Evolutionary conservation across 2,329 filamentous ascomycete genomes (phyloP).

Genomic region (Pestalotiopsis sp.): DNA sequence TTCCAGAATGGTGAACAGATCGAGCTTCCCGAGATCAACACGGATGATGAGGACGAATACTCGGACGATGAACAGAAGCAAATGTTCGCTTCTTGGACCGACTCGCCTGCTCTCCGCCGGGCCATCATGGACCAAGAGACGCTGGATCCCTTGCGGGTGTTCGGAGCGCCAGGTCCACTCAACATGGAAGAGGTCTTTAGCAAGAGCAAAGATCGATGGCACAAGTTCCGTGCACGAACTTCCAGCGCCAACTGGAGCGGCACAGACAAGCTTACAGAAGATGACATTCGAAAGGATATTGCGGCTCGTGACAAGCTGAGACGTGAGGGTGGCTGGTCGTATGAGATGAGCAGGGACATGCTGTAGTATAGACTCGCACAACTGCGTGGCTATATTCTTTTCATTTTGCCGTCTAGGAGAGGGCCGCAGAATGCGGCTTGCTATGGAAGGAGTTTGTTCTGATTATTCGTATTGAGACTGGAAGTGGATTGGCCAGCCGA

Average conservation of each 20-base stretch:
- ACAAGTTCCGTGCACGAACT: constrained; percentile 87
- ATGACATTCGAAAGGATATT: constrained; percentile 72
- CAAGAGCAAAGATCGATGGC: constrained; percentile 81
- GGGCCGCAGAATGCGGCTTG: not conserved
- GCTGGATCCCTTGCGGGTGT: constrained; percentile 82
- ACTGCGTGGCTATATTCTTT: not conserved
- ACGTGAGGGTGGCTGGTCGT: constrained; percentile 73
- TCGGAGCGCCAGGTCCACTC: constrained; percentile 84
- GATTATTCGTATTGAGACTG: not conserved
- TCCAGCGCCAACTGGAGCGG: constrained; percentile 94
- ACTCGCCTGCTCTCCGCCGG: constrained; percentile 78
- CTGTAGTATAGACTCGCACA: constrained; percentile 16
- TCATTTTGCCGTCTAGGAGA: not conserved
- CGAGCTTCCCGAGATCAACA: constrained; percentile 91
- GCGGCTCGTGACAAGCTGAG: constrained; percentile 70
- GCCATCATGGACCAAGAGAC: constrained; percentile 81
- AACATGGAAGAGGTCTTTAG: constrained; percentile 97
- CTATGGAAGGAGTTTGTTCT: not conserved
- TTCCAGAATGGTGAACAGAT: constrained; percentile 91
- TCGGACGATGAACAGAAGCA: constrained; percentile 58
- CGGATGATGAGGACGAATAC: constrained; percentile 89
- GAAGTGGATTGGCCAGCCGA: not conserved
- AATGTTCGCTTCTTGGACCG: constrained; percentile 82
- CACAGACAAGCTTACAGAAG: constrained; percentile 73
- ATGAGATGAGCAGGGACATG: constrained; percentile 42